Conservation (phyloP, 306 rosid genomes). For the Alnus glutinosa region DNA sequence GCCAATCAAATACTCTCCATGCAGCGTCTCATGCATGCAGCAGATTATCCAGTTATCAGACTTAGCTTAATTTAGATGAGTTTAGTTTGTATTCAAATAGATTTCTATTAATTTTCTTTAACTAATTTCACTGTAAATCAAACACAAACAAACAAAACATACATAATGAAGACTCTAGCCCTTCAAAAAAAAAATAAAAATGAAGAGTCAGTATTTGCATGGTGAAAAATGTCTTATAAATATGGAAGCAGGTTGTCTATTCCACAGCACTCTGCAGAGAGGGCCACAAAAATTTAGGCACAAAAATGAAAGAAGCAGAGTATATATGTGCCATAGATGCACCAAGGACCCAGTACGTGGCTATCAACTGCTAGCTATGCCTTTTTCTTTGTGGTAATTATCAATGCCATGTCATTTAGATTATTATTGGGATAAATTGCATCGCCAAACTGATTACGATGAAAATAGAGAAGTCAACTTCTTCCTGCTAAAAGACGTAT, state of each 20-base stretch:
- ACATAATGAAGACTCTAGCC: too few relatives aligned
- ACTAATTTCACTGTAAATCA: too few relatives aligned
- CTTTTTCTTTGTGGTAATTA: neutral
- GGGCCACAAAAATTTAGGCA: neutral
- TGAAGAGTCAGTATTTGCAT: too few relatives aligned
- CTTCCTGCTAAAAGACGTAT: neutral
- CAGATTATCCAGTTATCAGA: too few relatives aligned
- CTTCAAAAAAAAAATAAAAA: too few relatives aligned
- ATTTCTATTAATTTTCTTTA: too few relatives aligned
- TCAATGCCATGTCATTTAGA: neutral
- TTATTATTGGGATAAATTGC: neutral
- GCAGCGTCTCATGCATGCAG: too few relatives aligned
- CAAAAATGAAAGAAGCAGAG: neutral
- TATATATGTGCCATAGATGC: neutral
- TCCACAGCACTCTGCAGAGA: neutral
- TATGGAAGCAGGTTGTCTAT: neutral
- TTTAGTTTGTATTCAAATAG: too few relatives aligned
- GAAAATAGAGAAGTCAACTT: neutral
- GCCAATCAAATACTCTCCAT: too few relatives aligned
- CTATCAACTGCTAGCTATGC: neutral
- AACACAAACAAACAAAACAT: neutral
- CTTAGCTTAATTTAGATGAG: too few relatives aligned
- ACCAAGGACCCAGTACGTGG: neutral
- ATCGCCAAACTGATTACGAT: neutral
- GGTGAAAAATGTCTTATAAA: neutral